Evolutionary conservation across 208 protist genomes (phyloP).

Genomic region (Trichomonas tenax): DNA sequence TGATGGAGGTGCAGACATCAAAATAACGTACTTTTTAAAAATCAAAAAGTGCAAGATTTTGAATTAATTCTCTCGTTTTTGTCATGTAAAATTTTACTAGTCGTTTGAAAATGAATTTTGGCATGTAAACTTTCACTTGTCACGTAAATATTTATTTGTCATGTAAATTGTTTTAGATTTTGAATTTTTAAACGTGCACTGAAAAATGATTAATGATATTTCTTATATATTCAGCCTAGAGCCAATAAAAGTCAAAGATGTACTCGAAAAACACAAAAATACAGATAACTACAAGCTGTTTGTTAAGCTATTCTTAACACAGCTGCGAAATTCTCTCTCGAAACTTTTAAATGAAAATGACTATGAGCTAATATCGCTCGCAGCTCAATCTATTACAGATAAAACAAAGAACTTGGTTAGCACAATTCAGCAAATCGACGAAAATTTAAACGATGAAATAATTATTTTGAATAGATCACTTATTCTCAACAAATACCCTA

Average conservation of each 20-base stretch:
- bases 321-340: neutral
- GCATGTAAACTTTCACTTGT: no score
- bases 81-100: no score
- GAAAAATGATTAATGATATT: neutral
- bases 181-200: no score
- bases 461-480: neutral
- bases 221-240: neutral
- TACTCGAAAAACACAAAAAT: neutral
- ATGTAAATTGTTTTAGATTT: no score
- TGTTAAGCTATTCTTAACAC: neutral
- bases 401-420: neutral
- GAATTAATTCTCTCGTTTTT: no score
- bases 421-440: neutral
- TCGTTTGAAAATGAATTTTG: no score
- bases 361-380: neutral
- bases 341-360: neutral
- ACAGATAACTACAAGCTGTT: neutral
- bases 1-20: neutral
- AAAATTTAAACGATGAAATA: neutral
- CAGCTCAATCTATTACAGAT: neutral
- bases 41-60: no score
- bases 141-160: no score
- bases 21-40: neutral
- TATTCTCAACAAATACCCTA: neutral
- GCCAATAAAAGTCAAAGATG: neutral